Percentiles rank a stretch among this genome's conserved stretches.
Conservation (phyloP, 2,329 filamentous ascomycete species). For the Epichloe uncinata region DNA sequence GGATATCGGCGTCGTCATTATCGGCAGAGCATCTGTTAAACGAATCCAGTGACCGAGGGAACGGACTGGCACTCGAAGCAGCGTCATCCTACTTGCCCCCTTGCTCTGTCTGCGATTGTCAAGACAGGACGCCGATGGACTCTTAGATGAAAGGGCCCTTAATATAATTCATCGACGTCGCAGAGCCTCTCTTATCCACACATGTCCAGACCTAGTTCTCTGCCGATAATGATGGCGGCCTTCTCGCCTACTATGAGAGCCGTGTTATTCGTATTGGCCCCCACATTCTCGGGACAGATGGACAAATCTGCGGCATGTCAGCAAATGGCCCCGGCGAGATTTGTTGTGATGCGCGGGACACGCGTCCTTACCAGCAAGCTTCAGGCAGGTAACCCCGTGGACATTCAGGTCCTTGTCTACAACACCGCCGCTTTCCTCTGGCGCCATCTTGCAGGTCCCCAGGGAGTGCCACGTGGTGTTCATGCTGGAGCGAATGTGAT, state of each 20-base stretch:
- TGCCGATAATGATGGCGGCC: constrained; percentile 19
- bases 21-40: too few relatives aligned
- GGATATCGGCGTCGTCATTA: too few relatives aligned
- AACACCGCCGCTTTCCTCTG: constrained; percentile 29
- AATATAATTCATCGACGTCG: too few relatives aligned
- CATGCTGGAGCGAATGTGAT: constrained; percentile 24
- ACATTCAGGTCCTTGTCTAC: constrained; percentile 29
- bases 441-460: constrained; percentile 38
- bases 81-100: too few relatives aligned
- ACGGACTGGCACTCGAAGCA: too few relatives aligned
- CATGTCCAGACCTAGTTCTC: constrained; percentile 9
- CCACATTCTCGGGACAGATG: constrained; percentile 26
- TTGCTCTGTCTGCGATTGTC: too few relatives aligned
- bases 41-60: too few relatives aligned
- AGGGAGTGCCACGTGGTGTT: constrained; percentile 32
- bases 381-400: constrained; percentile 29
- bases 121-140: too few relatives aligned
- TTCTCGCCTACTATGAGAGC: constrained; percentile 32
- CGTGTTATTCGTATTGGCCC: constrained; percentile 31
- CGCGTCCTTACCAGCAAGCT: constrained; percentile 29
- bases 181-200: too few relatives aligned
- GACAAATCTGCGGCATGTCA: constrained; percentile 17
- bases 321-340: too few relatives aligned
- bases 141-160: too few relatives aligned
- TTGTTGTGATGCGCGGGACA: background rate